Conservation (phyloP, 148 eudicot species). For the Rhododendron henanense region DNA sequence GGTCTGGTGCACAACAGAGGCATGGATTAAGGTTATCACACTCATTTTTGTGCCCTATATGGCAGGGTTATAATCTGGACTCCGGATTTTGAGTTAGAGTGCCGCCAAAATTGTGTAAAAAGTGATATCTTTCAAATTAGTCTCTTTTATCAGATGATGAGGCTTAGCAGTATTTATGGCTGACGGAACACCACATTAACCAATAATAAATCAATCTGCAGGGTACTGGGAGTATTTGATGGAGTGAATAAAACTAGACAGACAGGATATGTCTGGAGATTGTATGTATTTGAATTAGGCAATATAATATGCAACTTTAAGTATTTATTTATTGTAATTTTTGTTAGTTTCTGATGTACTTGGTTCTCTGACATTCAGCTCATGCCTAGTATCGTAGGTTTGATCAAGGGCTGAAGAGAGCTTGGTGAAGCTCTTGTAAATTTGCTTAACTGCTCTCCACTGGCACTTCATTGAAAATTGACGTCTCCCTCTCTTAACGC, state of each 20-base stretch:
- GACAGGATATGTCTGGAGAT: background rate
- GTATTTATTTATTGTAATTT: background rate
- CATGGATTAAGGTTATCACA: background rate
- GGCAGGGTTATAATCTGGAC: background rate
- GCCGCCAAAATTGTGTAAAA: background rate
- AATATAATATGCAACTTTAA: background rate
- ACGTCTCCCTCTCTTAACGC: background rate
- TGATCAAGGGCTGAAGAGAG: background rate
- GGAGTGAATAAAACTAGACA: background rate
- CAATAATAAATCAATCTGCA: background rate
- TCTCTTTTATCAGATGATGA: background rate
- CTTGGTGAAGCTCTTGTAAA: background rate
- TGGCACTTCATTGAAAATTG: background rate
- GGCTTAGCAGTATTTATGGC: background rate
- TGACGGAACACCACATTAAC: background rate
- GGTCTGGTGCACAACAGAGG: background rate
- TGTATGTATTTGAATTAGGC: background rate
- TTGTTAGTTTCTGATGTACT: background rate
- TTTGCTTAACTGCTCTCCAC: background rate
- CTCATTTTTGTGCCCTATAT: background rate
- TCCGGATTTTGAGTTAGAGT: background rate
- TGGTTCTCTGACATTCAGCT: background rate
- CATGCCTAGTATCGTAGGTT: background rate
- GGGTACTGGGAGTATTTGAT: background rate
- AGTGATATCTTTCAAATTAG: background rate